These are phyloP conservation scores for Termitomyces sp. DNA, from an alignment of 768 basidiomycete species.

Conservation along the genomic window DNA sequence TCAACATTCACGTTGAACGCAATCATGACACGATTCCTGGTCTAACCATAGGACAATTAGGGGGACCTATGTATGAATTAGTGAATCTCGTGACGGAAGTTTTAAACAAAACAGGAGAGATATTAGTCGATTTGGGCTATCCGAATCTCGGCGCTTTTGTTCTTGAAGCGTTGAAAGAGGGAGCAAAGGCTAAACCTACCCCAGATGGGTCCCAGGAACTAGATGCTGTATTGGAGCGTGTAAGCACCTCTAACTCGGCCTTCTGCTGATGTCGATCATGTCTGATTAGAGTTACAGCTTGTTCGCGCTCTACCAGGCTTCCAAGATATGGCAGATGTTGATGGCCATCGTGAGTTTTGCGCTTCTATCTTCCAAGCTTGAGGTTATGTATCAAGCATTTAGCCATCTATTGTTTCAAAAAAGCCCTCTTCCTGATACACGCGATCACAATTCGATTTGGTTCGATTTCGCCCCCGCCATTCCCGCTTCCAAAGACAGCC, in stretches of 20 bases:
- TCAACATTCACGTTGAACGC: conserved; percentile 64
- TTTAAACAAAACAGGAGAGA: conserved; percentile 67
- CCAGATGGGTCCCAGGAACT: conserved; percentile 30
- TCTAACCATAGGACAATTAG: conserved; percentile 67
- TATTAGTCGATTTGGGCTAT: conserved; percentile 57
- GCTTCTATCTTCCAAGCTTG: not conserved
- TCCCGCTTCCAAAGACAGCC: conserved; percentile 57
- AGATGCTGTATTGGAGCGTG: conserved; percentile 62
- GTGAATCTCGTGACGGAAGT: conserved; percentile 60
- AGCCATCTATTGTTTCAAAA: conserved; percentile 91
- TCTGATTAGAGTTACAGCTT: conserved; percentile 38
- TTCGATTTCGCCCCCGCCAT: conserved; percentile 41
- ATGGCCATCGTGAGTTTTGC: conserved; percentile 50
- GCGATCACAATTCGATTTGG: conserved; percentile 66
- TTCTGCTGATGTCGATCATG: not conserved
- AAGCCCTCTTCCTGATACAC: conserved; percentile 78
- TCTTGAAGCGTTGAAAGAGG: conserved; percentile 58
- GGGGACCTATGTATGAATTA: conserved; percentile 69
- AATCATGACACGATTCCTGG: conserved; percentile 67
- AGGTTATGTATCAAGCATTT: not conserved
- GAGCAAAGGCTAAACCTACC: conserved; percentile 24
- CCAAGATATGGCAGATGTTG: conserved; percentile 65
- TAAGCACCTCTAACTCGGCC: conserved; percentile 24
- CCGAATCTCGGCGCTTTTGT: conserved; percentile 72
- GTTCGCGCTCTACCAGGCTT: conserved; percentile 78